Base-by-base conservation (phyloP, 495 filamentous ascomycete genomes). In the Penicillium verhagenii region DNA sequence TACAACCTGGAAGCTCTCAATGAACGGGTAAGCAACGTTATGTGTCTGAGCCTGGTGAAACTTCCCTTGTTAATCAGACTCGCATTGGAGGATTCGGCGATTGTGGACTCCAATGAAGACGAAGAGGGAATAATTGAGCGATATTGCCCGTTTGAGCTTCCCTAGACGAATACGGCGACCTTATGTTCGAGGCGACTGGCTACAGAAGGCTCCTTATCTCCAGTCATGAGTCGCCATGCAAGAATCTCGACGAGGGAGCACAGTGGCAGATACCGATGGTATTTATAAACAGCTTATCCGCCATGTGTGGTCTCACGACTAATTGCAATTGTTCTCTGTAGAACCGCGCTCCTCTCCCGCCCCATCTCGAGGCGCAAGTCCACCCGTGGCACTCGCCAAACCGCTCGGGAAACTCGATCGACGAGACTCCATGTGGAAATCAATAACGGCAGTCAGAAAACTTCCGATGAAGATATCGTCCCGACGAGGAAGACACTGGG, bases 1-100 rank as follows among this genome's bases (percentile, higher is more conserved):
- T 98, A 96, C 76, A 89, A 97, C 66, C 82, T 98, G 38, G 86
- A 91, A 53, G 85, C 86, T 7, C 83, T 97, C 47, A 90, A 98
- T 72, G 90, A 95, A 68, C 84, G 91, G 63, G 94, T 84, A 76
- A 65, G 71, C 53, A 8, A 47, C 28, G 23, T n/a, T n/a, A n/a
- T 1, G 49, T 14, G 19, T 1, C 18, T 26, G 14, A 16, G 6
- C 14, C 8, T 25, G 14, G 25, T 20, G 5, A 4, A n/a, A 21
- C 20, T 23, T 16, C n/a, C 18, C 14, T 50, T 24, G 44, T 56
- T 63, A 28, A 61, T 38, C n/a, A 6, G 13, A n/a, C 20, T 10
- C 2, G n/a, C 8, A 40, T 47, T 28, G 80, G 80, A 80, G 64
- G 71, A 82, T 39, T 70, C 75, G 6, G 59, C 79, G 0, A 71